Evolutionary conservation across 176 grass and related monocot genomes (phyloP), one percentile per base, ranked within the genome.

Genomic region (Microstegium vimineum): DNA sequence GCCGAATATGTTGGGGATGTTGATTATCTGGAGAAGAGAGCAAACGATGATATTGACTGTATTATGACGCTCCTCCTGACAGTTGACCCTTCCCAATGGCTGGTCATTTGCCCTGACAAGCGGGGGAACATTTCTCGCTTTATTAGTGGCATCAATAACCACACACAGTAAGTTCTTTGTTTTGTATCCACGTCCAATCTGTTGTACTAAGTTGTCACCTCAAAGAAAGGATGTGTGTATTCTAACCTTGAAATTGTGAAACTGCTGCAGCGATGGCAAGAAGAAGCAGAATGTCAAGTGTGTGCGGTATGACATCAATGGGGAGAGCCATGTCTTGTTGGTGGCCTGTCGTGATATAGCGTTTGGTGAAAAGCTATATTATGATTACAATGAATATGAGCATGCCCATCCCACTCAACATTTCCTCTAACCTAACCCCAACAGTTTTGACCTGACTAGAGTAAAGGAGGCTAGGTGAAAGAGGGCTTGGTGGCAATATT

Each of bases 271-370:
- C 82, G 95, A 90, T 81, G 90, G 92, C 45, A 93, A 73, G 82
- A 98, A 94, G 84, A 94, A 94, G 89, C 82, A 93, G 54, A 98
- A 95, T 66, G 65, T 95, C 43, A 98, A 98, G 64, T 98, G 95
- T 75, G 95, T 93, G 73, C 74, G 95, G 27, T 98, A 95, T 72
- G 80, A 93, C 79, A 90, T 98, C 17, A 65, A 93, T 30, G 95
- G 90, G 56, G 89, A 95, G 79, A 93, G 95, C 73, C 90, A 88
- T 72, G 95, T 89, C 37, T 84, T 98, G 84, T 79, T 98, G 79
- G 90, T 98, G 15, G 86, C 95, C 56, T 93, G 86, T 54, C 95
- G 92, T 69, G 90, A 98, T 90, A 98, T 98, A 73, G 77, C 81
- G 83, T 66, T 76, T 28, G 95, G 92, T 43, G 95, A 98, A 74